Evolutionary conservation across 1,284 basidiomycete species (phyloP).

Genomic region (Pseudozyma thailandica): DNA sequence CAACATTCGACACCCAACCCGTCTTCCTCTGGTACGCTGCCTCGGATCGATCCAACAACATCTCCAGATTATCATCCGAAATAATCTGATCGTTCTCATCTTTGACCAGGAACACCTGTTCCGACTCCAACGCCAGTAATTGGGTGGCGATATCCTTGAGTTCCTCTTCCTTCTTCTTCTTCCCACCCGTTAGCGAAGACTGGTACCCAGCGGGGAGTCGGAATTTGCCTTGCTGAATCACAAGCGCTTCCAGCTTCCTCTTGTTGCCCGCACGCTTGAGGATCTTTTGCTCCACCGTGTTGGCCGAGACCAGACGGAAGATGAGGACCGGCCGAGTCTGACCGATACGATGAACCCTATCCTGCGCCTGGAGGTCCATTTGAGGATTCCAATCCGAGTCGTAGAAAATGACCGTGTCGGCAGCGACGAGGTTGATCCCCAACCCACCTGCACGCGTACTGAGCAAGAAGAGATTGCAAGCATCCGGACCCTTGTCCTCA

Average conservation of each 20-base stretch:
- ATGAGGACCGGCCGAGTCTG: constrained; percentile 77
- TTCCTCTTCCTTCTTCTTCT: constrained; percentile 60
- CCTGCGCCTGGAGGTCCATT: constrained; percentile 95
- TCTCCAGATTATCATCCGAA: constrained; percentile 79
- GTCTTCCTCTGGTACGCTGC: constrained; percentile 81
- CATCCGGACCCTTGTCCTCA: constrained; percentile 74
- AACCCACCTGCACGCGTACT: constrained; percentile 92
- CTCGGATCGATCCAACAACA: constrained; percentile 82
- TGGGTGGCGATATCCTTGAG: constrained; percentile 75
- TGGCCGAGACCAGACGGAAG: constrained; percentile 78
- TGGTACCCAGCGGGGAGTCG: constrained; percentile 30
- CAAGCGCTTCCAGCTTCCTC: constrained; percentile 88
- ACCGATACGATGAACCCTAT: constrained; percentile 93
- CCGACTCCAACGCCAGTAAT: constrained; percentile 82
- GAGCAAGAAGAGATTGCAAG: constrained; percentile 84
- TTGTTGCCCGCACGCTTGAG: constrained; percentile 88
- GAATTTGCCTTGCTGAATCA: constrained; percentile 84
- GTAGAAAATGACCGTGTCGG: constrained; percentile 77
- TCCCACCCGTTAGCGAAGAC: constrained; percentile 72
- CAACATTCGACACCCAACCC: constrained; percentile 74
- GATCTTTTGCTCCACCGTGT: constrained; percentile 91
- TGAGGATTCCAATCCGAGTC: constrained; percentile 94
- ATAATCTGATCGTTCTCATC: constrained; percentile 81
- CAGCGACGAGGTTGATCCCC: constrained; percentile 85
- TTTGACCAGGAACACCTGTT: constrained; percentile 85